Percentiles rank a stretch among this genome's conserved stretches.
Conservation (phyloP, 768 basidiomycete genomes). For the Nidula microcarpa region DNA sequence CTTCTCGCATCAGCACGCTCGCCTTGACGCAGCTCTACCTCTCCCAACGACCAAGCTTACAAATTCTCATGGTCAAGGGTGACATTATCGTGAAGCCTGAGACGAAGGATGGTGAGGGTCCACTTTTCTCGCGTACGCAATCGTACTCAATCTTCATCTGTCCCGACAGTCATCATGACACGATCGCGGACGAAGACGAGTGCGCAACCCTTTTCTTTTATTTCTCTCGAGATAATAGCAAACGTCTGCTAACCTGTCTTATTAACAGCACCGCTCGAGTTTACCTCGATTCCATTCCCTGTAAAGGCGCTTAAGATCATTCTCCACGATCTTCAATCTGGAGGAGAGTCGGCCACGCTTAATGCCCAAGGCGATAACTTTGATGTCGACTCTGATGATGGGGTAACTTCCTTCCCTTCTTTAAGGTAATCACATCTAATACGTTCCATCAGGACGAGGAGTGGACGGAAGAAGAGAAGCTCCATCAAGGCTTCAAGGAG, state of each 20-base stretch:
- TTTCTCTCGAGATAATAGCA: slow-evolving; percentile 38
- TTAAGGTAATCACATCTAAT: neutral
- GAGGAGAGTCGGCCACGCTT: slow-evolving; percentile 69
- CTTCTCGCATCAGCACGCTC: slow-evolving; percentile 78
- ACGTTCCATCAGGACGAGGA: slow-evolving; percentile 64
- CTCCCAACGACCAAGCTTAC: slow-evolving; percentile 63
- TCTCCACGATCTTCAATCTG: slow-evolving; percentile 77
- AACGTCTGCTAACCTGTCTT: slow-evolving; percentile 24
- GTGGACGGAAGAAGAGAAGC: slow-evolving; percentile 89
- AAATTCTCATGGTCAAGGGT: slow-evolving; percentile 77
- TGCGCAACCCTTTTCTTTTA: slow-evolving; percentile 34
- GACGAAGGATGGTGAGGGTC: slow-evolving; percentile 74
- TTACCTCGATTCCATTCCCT: slow-evolving; percentile 82
- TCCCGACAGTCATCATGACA: slow-evolving; percentile 85
- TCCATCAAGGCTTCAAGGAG: slow-evolving; percentile 53
- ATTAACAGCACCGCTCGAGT: slow-evolving; percentile 75
- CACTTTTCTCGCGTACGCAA: slow-evolving; percentile 6
- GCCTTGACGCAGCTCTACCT: slow-evolving; percentile 75
- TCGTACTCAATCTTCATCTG: slow-evolving; percentile 17
- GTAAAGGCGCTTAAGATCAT: slow-evolving; percentile 91
- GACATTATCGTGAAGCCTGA: slow-evolving; percentile 84
- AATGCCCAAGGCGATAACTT: slow-evolving; percentile 48
- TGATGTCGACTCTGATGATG: slow-evolving; percentile 75
- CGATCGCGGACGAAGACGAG: slow-evolving; percentile 85
- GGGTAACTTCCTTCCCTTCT: slow-evolving; percentile 31